Evolutionary conservation across 352 stramenopile species (phyloP), one percentile per base, ranked within the genome.

Genomic region (Phytophthora tentaculata): DNA sequence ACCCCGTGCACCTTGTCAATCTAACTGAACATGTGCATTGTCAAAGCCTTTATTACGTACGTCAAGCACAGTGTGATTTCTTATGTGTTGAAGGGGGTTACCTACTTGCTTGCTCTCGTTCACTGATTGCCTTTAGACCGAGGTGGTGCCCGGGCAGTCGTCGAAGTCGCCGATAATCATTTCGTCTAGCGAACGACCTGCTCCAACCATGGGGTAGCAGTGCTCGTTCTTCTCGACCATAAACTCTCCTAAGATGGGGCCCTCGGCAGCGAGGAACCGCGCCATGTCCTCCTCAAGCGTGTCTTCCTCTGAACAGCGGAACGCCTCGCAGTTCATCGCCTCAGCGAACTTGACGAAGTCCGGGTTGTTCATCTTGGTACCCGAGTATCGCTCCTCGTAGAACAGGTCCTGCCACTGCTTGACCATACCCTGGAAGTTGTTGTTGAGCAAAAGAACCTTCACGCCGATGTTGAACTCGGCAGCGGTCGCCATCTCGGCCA

Each of bases 351-450:
- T 97, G 64, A 89, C 80, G 65, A 98, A 99, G 70, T 98, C 87
- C 8, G 96, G 96, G 79, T 98, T 98, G 67, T 89, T 94, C 91
- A 97, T 96, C 56, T 82, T 71, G 19, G 91, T 97, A 24, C 77
- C 79, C 56, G 91, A 96, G 77, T 98, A 98, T 37, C 95, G 91
- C 74, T 98, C 86, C 47, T 98, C 90, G 79, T 99, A 98, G 73
- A 99, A 99, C 61, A 98, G 83, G 62, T 97, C 90, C 77, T 99
- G 95, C 96, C 96, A 99, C 76, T 98, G 96, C 84, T 98, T 98
- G 56, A 99, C 96, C 96, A 99, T 99, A 73, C 97, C 97, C 83
- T 98, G 96, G 69, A 94, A 96, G 71, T 98, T 87, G 74, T 99
- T 99, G 74, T 99, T 98, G 26, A 99, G 79, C 65, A 99, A 83